A percentile compares a stretch with the other conserved stretches of the same genome.
phyloP scores from a whole-genome alignment of 2,329 filamentous ascomycete species.

The Stachybotrys chlorohalonatus region DNA sequence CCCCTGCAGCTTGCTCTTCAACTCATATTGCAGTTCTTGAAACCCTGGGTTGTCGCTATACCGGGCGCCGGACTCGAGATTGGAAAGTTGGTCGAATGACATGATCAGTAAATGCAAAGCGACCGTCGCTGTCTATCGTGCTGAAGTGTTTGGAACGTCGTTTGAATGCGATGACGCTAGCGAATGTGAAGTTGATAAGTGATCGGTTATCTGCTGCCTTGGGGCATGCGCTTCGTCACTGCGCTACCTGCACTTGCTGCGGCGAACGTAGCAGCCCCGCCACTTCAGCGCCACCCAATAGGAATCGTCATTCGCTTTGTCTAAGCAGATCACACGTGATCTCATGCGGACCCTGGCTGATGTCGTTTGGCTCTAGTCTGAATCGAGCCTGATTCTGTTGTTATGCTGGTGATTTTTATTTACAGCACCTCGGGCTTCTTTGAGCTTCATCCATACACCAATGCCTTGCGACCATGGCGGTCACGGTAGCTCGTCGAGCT shows the following conservation, averaged over 20 bases:
- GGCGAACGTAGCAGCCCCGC: constrained; percentile 7
- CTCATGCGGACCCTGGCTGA: neutral
- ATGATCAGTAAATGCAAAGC: constrained; percentile 35
- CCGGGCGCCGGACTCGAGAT: constrained; percentile 72
- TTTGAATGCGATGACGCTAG: constrained; percentile 3
- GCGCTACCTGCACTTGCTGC: neutral
- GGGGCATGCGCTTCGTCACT: neutral
- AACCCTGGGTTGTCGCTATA: constrained; percentile 94
- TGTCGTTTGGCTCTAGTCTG: neutral
- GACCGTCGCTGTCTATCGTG: neutral
- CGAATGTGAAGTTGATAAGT: constrained; percentile 4
- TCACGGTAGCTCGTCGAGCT: constrained; percentile 43
- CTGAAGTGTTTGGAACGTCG: constrained; percentile 3
- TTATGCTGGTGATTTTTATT: constrained; percentile 25
- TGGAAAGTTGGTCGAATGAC: constrained; percentile 86
- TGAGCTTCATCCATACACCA: constrained; percentile 9
- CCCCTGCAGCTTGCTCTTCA: constrained; percentile 83
- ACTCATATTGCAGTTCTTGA: constrained; percentile 67
- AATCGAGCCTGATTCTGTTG: constrained; percentile 8
- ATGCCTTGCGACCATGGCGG: constrained; percentile 43
- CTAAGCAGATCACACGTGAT: neutral
- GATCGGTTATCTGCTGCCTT: constrained; percentile 15
- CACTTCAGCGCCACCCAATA: neutral
- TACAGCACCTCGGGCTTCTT: constrained; percentile 11
- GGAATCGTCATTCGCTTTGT: neutral